These are phyloP conservation scores for Gossypium longicalyx DNA, from an alignment of 345 rosid species.

Conservation along the genomic window DNA sequence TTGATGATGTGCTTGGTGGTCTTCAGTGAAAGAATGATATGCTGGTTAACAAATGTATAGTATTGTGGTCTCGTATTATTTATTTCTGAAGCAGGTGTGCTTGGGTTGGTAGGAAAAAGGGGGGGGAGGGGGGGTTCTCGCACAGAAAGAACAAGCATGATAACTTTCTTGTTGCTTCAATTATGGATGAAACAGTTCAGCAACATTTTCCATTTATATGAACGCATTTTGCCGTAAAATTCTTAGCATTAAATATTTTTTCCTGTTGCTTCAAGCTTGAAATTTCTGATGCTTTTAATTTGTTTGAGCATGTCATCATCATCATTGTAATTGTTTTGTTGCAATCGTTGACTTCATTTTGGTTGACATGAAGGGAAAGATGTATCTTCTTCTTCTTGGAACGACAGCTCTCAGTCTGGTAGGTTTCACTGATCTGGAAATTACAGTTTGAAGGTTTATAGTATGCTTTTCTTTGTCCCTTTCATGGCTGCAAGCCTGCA, in stretches of 20 bases:
- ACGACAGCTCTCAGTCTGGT: slow-evolving; percentile 2
- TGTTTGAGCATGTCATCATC: background rate
- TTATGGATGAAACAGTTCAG: background rate
- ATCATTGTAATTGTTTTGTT: background rate
- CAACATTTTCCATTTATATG: background rate
- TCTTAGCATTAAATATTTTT: background rate
- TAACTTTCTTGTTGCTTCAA: background rate
- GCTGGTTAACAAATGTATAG: background rate
- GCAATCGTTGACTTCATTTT: slow-evolving; percentile 9
- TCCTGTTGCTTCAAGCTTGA: too few relatives aligned
- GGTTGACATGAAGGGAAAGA: slow-evolving; percentile 72
- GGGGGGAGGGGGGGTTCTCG: too few relatives aligned
- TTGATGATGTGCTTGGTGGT: background rate
- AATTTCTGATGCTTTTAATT: background rate
- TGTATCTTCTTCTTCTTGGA: slow-evolving; percentile 89
- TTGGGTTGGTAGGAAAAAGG: too few relatives aligned
- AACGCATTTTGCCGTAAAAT: background rate
- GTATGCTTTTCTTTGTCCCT: slow-evolving; percentile 5
- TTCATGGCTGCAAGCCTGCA: background rate
- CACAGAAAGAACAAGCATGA: background rate
- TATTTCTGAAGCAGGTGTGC: too few relatives aligned
- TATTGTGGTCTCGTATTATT: background rate
- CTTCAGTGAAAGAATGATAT: background rate
- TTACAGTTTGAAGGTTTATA: background rate
- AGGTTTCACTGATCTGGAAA: background rate